These are phyloP conservation scores for Yamadazyma aaseri DNA, from an alignment of 1,139 yeast species.

Conservation along the genomic window DNA sequence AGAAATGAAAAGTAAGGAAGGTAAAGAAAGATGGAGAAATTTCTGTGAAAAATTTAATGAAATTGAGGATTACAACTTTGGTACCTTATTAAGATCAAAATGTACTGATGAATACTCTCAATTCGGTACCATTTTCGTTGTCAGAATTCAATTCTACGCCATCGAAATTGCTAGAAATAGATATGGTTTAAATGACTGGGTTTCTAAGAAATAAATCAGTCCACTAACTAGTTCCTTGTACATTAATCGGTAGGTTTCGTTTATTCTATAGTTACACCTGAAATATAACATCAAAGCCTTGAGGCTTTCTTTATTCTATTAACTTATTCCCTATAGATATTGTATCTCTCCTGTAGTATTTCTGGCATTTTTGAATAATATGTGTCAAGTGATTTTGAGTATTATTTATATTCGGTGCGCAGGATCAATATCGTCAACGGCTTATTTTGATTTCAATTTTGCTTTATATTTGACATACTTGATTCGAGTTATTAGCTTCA, in stretches of 20 bases:
- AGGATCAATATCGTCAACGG: too few species aligned
- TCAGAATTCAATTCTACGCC: slow-evolving; percentile 92
- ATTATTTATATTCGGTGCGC: too few species aligned
- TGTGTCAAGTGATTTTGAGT: too few species aligned
- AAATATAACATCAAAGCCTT: too few species aligned
- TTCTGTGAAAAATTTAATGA: slow-evolving; percentile 83
- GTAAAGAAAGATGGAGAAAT: slow-evolving; percentile 89
- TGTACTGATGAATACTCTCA: slow-evolving; percentile 75
- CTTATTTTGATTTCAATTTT: too few species aligned
- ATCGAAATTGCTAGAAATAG: slow-evolving; percentile 93
- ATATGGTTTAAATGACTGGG: slow-evolving; percentile 92
- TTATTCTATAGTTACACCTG: too few species aligned
- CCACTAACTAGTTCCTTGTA: neutral
- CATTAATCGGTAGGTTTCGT: neutral
- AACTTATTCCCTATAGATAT: too few species aligned
- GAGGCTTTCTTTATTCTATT: too few species aligned
- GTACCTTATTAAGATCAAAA: slow-evolving; percentile 80
- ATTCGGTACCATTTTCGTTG: slow-evolving; percentile 83
- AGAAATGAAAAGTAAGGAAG: slow-evolving; percentile 74
- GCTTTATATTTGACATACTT: too few species aligned
- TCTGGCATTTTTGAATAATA: too few species aligned
- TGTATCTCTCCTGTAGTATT: too few species aligned
- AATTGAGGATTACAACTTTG: slow-evolving; percentile 90
- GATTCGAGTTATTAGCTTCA: too few species aligned
- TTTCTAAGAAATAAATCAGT: slow-evolving; percentile 30